Evolutionary conservation across 139 green algal genomes (phyloP).

Genomic region (Nannochloris sp.): DNA sequence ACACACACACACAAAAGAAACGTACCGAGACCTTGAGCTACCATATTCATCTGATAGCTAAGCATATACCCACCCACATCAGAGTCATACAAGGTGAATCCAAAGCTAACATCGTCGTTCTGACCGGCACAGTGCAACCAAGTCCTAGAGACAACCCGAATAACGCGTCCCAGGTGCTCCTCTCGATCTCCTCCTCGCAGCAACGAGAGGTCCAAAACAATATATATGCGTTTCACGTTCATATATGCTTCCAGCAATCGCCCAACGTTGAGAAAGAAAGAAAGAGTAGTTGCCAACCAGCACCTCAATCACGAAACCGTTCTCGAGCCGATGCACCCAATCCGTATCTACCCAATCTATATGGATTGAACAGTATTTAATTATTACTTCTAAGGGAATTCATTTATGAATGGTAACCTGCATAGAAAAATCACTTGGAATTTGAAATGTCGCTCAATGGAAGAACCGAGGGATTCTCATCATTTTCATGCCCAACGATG

Average conservation of each 20-base stretch:
- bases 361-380: background rate
- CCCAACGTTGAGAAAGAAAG: background rate
- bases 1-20: too few species aligned
- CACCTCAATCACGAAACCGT: slow-evolving; percentile 4
- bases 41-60: background rate
- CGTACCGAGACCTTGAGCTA: slow-evolving; percentile 5
- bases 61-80: background rate
- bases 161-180: background rate
- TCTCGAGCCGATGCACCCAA: background rate
- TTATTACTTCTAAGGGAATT: background rate
- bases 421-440: too few species aligned
- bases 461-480: too few species aligned
- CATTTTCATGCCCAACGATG: too few species aligned
- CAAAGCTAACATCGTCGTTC: slow-evolving; percentile 5
- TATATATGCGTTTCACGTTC: background rate
- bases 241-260: background rate
- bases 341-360: background rate
- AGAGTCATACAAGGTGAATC: slow-evolving; percentile 10
- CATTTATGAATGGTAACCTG: too few species aligned
- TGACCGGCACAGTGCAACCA: background rate
- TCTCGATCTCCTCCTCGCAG: background rate
- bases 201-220: slow-evolving; percentile 14
- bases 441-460: too few species aligned
- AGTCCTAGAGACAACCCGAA: background rate
- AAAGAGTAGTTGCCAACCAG: background rate